Percentiles rank a stretch among this genome's conserved stretches.
phyloP scores from a whole-genome alignment of 2,329 filamentous ascomycete genomes.

The Volutella citrinella region DNA sequence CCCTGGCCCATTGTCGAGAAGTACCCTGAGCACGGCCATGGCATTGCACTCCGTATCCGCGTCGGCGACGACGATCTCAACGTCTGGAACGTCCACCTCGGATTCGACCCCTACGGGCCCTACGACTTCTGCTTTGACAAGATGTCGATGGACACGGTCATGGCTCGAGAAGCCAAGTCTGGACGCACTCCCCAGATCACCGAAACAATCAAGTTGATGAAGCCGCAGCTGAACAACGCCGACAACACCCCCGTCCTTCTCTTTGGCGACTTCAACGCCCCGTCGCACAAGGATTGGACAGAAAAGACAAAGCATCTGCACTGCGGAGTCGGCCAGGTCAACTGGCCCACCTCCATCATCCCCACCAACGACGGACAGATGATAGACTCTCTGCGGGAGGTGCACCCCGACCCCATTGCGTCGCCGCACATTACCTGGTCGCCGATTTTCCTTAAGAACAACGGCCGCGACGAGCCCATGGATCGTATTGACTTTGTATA shows the following conservation, averaged over 20 bases:
- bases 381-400: conserved; percentile 38
- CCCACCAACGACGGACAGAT: conserved; percentile 34
- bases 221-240: conserved; percentile 26
- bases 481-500: conserved; percentile 44
- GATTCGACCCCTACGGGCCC: conserved; percentile 38
- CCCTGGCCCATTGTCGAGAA: conserved; percentile 37
- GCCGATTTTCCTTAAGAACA: conserved; percentile 34
- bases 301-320: conserved; percentile 30
- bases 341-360: conserved; percentile 38
- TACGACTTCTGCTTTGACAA: conserved; percentile 41
- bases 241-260: conserved; percentile 34
- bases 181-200: conserved; percentile 37
- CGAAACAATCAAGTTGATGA: conserved; percentile 32
- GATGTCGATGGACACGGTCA: conserved; percentile 30
- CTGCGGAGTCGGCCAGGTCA: conserved; percentile 32
- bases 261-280: conserved; percentile 42
- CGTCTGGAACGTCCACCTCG: conserved; percentile 36
- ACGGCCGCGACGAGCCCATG: conserved; percentile 31
- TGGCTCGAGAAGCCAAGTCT: conserved; percentile 33
- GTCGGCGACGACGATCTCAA: conserved; percentile 29
- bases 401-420: conserved; percentile 32
- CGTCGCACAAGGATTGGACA: conserved; percentile 41
- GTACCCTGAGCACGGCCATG: conserved; percentile 21
- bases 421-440: conserved; percentile 39
- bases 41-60: conserved; percentile 34